A percentile compares a stretch with the other conserved stretches of the same genome.
These are phyloP conservation scores for Pythium oligandrum DNA, from an alignment of 352 stramenopile genomes.

Conservation along the genomic window DNA sequence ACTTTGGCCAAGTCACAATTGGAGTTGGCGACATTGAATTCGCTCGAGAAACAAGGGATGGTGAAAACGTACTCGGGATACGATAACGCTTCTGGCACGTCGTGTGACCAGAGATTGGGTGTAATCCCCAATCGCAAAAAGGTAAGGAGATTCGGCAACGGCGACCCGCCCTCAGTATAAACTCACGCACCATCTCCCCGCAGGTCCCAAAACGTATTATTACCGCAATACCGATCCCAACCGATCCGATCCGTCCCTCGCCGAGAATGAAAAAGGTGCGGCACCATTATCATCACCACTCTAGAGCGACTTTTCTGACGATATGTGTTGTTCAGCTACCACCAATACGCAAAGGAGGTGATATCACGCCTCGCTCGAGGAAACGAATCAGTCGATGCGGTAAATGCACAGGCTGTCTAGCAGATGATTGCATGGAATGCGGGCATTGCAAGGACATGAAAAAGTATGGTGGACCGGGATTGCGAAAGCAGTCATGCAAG, in stretches of 20 bases:
- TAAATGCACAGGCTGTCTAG: conserved; percentile 69
- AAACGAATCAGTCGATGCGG: conserved; percentile 77
- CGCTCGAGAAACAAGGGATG: conserved; percentile 34
- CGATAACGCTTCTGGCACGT: too few relatives aligned
- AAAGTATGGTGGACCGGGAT: conserved; percentile 80
- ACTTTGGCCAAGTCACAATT: conserved; percentile 34
- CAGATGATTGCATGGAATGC: conserved; percentile 84
- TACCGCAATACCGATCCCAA: too few relatives aligned
- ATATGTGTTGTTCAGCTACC: conserved; percentile 3
- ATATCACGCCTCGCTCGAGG: conserved; percentile 30
- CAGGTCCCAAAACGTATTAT: too few relatives aligned
- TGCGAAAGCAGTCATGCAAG: conserved; percentile 87
- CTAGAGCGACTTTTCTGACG: not conserved
- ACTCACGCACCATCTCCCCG: too few relatives aligned
- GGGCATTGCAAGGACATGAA: conserved; percentile 88
- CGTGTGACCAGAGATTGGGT: not conserved
- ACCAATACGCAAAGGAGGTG: conserved; percentile 33
- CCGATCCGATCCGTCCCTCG: too few relatives aligned
- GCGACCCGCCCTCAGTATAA: too few relatives aligned
- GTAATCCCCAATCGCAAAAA: not conserved
- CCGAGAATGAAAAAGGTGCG: too few relatives aligned
- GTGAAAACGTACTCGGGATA: conserved; percentile 12
- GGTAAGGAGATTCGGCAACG: not conserved
- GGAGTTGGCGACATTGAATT: conserved; percentile 30
- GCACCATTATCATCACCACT: too few relatives aligned